Conservation (phyloP, 2,329 filamentous ascomycete species). For the Fusarium sp. region DNA sequence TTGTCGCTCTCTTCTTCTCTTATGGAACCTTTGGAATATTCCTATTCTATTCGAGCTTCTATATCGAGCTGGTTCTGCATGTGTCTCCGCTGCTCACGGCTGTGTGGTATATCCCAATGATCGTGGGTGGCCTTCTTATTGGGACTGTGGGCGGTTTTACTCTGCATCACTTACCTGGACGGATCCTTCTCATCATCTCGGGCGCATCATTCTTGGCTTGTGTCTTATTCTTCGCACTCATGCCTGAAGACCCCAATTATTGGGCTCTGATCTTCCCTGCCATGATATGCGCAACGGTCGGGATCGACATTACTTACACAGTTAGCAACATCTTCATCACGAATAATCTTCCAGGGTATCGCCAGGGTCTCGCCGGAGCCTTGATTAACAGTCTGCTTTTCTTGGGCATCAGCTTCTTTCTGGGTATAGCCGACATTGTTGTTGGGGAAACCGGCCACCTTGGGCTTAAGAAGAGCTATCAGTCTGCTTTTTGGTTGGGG, state of each 20-base stretch:
- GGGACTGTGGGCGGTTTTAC: slow-evolving; percentile 68
- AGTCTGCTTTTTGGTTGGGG: slow-evolving; percentile 47
- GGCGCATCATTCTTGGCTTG: slow-evolving; percentile 66
- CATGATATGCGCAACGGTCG: slow-evolving; percentile 73
- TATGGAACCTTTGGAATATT: slow-evolving; percentile 73
- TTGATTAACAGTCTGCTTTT: slow-evolving; percentile 75
- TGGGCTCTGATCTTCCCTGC: slow-evolving; percentile 77
- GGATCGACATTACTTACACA: slow-evolving; percentile 78
- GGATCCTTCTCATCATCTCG: slow-evolving; percentile 67
- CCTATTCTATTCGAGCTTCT: slow-evolving; percentile 76
- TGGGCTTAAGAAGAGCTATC: slow-evolving; percentile 50
- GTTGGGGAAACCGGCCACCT: slow-evolving; percentile 60
- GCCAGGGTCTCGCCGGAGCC: slow-evolving; percentile 77
- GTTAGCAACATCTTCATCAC: slow-evolving; percentile 79
- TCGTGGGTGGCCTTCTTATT: slow-evolving; percentile 71
- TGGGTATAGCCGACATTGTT: slow-evolving; percentile 75
- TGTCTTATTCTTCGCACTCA: slow-evolving; percentile 69
- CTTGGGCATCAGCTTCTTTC: slow-evolving; percentile 74
- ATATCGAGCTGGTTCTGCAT: slow-evolving; percentile 69
- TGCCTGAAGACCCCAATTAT: slow-evolving; percentile 68
- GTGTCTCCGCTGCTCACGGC: slow-evolving; percentile 69
- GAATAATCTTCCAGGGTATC: slow-evolving; percentile 69
- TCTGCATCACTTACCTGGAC: slow-evolving; percentile 69
- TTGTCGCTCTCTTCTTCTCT: slow-evolving; percentile 66
- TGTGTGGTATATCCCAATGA: slow-evolving; percentile 73